Evolutionary conservation across 441 rosid genomes (phyloP).

Genomic region (Hypseocharis bilobata): DNA sequence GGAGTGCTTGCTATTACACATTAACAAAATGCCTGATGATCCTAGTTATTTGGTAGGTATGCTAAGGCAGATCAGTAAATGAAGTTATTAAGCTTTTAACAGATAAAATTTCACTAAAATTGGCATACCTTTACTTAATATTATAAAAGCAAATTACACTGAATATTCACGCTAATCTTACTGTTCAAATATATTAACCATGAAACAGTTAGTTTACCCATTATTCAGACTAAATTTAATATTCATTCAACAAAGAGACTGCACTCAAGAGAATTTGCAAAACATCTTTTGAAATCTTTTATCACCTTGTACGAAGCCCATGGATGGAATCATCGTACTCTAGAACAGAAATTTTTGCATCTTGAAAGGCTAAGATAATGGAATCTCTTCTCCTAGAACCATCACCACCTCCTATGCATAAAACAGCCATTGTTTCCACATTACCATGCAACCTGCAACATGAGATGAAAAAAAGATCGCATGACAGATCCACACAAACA

Average conservation of each 20-base stretch:
- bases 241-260: neutral
- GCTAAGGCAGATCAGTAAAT: neutral
- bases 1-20: neutral
- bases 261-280: neutral
- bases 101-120: neutral
- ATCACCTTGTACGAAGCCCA: conserved; percentile 66
- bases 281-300: neutral
- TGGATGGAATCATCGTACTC: conserved; percentile 92
- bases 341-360: conserved; percentile 72
- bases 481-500: neutral
- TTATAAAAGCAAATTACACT: neutral
- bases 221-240: neutral
- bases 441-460: conserved; percentile 75
- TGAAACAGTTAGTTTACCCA: neutral
- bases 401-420: conserved; percentile 59
- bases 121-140: neutral
- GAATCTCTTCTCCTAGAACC: conserved; percentile 74
- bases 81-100: neutral
- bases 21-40: neutral
- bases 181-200: neutral
- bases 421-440: conserved; percentile 70
- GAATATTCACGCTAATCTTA: neutral
- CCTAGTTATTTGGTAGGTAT: neutral
- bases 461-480: conserved; percentile 11
- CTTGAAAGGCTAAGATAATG: conserved; percentile 62